phyloP scores from a whole-genome alignment of 257 asterid genomes.

The Ophiorrhiza pumila region DNA sequence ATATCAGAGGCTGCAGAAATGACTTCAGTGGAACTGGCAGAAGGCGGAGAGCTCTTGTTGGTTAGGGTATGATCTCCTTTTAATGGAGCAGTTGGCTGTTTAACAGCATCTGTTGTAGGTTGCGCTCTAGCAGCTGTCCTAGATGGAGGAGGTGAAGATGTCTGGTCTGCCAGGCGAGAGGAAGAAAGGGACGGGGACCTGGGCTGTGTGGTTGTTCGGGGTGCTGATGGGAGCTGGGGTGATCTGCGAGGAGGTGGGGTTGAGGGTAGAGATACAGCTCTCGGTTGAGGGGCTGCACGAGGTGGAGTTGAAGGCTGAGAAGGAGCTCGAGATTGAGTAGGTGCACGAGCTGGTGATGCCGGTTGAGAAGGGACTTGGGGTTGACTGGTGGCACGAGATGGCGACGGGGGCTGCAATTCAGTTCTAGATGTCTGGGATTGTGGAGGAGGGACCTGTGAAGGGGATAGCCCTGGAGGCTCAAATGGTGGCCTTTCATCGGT shows the following conservation, averaged over 20 bases:
- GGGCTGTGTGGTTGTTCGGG: slow-evolving; percentile 34
- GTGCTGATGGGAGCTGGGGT: slow-evolving; percentile 21
- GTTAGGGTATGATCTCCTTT: slow-evolving; percentile 26
- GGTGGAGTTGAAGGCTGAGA: slow-evolving; percentile 46
- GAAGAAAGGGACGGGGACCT: slow-evolving; percentile 24
- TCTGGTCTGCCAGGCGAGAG: slow-evolving; percentile 31
- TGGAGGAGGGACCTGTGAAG: slow-evolving; percentile 16
- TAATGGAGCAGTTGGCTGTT: slow-evolving; percentile 29
- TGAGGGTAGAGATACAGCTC: slow-evolving; percentile 21
- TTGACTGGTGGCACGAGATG: slow-evolving; percentile 28
- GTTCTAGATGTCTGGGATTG: slow-evolving; percentile 19
- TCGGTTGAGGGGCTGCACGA: slow-evolving; percentile 29
- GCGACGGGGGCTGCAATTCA: slow-evolving; percentile 38
- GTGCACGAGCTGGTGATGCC: slow-evolving; percentile 33
- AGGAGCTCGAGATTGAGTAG: slow-evolving; percentile 41
- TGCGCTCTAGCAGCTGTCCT: slow-evolving; percentile 9
- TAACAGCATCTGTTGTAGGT: slow-evolving; percentile 5
- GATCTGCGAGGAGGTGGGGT: slow-evolving; percentile 31
- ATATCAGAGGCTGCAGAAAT: slow-evolving; percentile 20
- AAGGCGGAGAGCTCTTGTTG: slow-evolving; percentile 20
- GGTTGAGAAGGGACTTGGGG: slow-evolving; percentile 33
- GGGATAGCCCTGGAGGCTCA: slow-evolving; percentile 26
- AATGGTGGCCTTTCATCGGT: slow-evolving; percentile 26
- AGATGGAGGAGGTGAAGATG: slow-evolving; percentile 35
- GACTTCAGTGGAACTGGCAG: slow-evolving; percentile 18